Evolutionary conservation across 2,329 filamentous ascomycete species (phyloP), one percentile per base, ranked within the genome.

Genomic region (Aureobasidium sp.): DNA sequence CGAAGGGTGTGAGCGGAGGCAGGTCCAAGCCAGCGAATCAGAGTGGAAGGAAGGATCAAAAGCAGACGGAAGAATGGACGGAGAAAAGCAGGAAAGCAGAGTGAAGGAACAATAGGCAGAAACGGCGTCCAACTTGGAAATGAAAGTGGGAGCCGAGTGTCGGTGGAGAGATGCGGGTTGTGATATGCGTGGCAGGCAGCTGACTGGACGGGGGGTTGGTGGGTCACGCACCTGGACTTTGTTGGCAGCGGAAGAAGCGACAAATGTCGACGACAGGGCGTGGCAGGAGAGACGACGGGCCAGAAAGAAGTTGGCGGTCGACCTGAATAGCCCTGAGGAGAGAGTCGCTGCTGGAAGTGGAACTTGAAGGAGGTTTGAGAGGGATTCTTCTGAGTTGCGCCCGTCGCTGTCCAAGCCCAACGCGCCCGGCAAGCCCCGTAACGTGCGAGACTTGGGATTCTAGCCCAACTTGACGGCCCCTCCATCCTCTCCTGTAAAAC

Each of bases 141-240:
- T 51, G 57, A 51, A 60, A 32, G 37, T 20, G 20, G 20, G 17
- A 39, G 55, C 29, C 55, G 55, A 26, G 44, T 41, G 34, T 41
- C 24, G 43, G 46, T 46, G 26, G 5, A 24, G 32, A 59, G 41
- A n/a, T 37, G 43, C 44, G 55, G 43, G 34, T 32, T 41, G 57
- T 60, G 46, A 51, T 50, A 32, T 32, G 37, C 34, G 53, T 60
- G 57, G 57, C 44, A 34, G n/a, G 56, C 57, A 60, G 57, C 44
- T 60, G 57, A 59, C 44, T 32, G 41, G 41, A 59, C 43, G 32
- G 34, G 20, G 46, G 46, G 34, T 43, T 43, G 39, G 46, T 48
- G 46, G 46, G 46, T 60, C 57, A 60, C 57, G 57, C 57, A 60
- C 57, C 57, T 60, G 26, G 44, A 43, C 27, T 41, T 51, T 50